Percentiles rank a stretch among this genome's conserved stretches.
phyloP scores from a whole-genome alignment of 2,329 filamentous ascomycete genomes.

The Colletotrichum coccodes region DNA sequence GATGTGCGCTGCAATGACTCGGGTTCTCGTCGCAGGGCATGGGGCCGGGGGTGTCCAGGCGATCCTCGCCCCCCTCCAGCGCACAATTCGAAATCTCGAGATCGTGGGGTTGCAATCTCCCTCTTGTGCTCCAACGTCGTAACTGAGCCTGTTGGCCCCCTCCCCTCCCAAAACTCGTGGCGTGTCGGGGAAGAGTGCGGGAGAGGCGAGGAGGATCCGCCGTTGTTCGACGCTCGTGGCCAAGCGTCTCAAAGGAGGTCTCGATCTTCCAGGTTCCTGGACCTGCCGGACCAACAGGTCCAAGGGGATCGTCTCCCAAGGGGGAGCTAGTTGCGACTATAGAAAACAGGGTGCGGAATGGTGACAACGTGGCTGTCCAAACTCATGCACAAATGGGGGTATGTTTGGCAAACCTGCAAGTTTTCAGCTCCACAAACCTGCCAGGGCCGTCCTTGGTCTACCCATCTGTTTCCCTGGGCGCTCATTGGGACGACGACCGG shows the following conservation, averaged over 20 bases:
- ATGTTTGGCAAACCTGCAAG: neutral
- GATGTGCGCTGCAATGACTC: constrained; percentile 14
- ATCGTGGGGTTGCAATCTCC: neutral
- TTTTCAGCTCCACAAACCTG: neutral
- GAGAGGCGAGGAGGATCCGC: neutral
- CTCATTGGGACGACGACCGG: neutral
- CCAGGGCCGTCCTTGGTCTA: neutral
- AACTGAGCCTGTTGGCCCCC: neutral
- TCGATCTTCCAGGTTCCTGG: neutral
- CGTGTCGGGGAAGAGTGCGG: neutral
- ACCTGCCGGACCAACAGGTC: neutral
- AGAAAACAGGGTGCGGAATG: neutral
- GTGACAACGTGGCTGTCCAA: constrained; percentile 6
- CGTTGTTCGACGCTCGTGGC: neutral
- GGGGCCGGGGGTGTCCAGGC: neutral
- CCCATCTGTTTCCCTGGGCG: neutral
- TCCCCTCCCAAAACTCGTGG: neutral
- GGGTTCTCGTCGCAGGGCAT: neutral
- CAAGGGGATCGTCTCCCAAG: neutral
- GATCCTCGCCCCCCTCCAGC: neutral
- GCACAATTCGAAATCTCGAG: neutral
- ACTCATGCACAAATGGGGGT: neutral
- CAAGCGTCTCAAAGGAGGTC: neutral
- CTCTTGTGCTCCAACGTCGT: neutral
- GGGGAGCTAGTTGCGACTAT: neutral